Evolutionary conservation across 2,329 filamentous ascomycete species (phyloP).

Genomic region (Claviceps digitariae): DNA sequence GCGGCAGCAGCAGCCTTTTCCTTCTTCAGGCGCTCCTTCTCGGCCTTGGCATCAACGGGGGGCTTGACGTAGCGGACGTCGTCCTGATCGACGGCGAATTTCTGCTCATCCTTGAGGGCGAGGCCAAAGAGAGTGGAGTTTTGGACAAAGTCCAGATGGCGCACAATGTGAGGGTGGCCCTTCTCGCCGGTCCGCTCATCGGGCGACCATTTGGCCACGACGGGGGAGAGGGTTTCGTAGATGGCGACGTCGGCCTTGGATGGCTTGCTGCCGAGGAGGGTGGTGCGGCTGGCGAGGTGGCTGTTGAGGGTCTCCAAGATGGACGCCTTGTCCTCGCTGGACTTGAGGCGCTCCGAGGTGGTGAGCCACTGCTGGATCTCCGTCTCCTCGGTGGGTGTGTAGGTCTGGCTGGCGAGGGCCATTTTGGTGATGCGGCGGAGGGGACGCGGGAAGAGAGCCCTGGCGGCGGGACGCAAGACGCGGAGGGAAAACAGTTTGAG

Average conservation of each 20-base stretch:
- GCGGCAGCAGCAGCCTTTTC: conserved; percentile 66
- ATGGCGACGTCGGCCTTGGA: conserved; percentile 76
- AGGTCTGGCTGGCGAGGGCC: conserved; percentile 54
- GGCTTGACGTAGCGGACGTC: conserved; percentile 81
- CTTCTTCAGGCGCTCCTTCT: conserved; percentile 95
- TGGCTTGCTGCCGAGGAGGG: conserved; percentile 77
- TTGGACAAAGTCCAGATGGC: conserved; percentile 88
- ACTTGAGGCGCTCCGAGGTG: conserved; percentile 53
- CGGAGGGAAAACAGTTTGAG: conserved; percentile 33
- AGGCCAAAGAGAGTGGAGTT: conserved; percentile 67
- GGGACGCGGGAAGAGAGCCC: conserved; percentile 23
- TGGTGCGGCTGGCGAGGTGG: conserved; percentile 79
- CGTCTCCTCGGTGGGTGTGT: conserved; percentile 65
- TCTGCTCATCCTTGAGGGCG: conserved; percentile 55
- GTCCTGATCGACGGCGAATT: conserved; percentile 64
- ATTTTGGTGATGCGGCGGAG: conserved; percentile 36
- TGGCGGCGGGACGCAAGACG: conserved; percentile 17
- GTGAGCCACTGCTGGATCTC: conserved; percentile 85
- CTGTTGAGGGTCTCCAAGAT: conserved; percentile 71
- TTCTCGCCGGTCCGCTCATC: conserved; percentile 84
- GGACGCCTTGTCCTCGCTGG: conserved; percentile 44
- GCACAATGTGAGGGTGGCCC: conserved; percentile 81
- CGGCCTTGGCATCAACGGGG: conserved; percentile 78
- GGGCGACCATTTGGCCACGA: conserved; percentile 65
- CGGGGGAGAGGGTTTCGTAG: conserved; percentile 63